Conservation (phyloP, 2,329 filamentous ascomycete genomes). For the Lachnellula suecica region DNA sequence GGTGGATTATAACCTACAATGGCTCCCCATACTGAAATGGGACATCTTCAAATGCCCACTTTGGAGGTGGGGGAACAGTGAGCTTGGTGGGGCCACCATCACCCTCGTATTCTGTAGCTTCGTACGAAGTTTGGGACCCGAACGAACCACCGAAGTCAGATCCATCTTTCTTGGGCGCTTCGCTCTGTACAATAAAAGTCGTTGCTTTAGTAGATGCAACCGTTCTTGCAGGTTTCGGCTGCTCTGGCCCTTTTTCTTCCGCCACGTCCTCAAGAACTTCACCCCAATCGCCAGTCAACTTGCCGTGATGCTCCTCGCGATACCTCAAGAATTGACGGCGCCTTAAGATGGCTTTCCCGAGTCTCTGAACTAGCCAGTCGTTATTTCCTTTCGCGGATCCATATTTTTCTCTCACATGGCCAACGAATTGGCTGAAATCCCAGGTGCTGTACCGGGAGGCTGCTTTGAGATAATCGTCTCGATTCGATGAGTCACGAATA, state of each 20-base stretch:
- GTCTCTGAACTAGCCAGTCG: constrained; percentile 24
- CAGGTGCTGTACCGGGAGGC: constrained; percentile 18
- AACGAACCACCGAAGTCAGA: constrained; percentile 13
- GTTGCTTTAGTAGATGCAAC: constrained; percentile 26
- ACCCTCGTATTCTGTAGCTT: constrained; percentile 16
- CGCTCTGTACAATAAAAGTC: constrained; percentile 17
- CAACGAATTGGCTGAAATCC: constrained; percentile 17
- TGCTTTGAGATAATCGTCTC: constrained; percentile 28
- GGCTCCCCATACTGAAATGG: constrained; percentile 23
- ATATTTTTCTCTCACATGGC: constrained; percentile 26
- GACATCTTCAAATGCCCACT: constrained; percentile 20
- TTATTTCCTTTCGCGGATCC: constrained; percentile 11
- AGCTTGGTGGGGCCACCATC: constrained; percentile 5
- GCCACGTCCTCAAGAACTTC: constrained; percentile 7
- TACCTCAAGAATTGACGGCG: constrained; percentile 33
- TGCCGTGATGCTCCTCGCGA: constrained; percentile 29
- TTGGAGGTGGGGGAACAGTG: constrained; percentile 19
- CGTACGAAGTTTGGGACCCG: constrained; percentile 26
- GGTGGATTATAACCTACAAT: no score
- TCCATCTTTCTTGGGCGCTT: background rate
- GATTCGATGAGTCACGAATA: constrained; percentile 21
- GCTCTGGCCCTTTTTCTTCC: background rate
- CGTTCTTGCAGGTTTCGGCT: constrained; percentile 2
- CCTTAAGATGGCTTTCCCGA: constrained; percentile 32
- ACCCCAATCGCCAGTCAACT: constrained; percentile 18